Evolutionary conservation across 345 rosid genomes (phyloP).

Genomic region (Citrus reticulata): DNA sequence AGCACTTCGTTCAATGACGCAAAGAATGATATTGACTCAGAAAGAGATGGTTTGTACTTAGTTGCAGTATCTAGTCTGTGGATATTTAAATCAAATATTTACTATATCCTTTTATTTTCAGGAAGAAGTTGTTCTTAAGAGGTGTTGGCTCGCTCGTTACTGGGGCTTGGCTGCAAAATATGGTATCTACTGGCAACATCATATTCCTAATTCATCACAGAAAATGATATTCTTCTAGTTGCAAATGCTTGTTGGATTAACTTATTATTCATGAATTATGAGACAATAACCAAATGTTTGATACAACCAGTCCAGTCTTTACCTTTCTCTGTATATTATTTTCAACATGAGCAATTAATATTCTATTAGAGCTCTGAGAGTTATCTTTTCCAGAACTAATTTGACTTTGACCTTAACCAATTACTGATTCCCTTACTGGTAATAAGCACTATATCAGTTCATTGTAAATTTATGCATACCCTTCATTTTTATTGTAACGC

Average conservation of each 20-base stretch:
- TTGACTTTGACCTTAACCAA: not conserved
- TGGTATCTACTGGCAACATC: constrained; percentile 40
- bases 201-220: constrained; percentile 6
- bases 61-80: not conserved
- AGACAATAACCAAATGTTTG: not conserved
- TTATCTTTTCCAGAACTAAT: not conserved
- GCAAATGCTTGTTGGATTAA: not conserved
- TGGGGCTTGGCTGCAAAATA: constrained; percentile 96
- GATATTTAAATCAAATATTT: constrained; percentile 11
- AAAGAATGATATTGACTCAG: constrained; percentile 95
- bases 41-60: constrained; percentile 88
- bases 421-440: not conserved
- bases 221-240: not conserved
- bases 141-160: constrained; percentile 99
- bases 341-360: not conserved
- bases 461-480: constrained; percentile 3
- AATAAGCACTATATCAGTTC: not conserved
- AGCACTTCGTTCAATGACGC: constrained; percentile 79
- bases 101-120: constrained; percentile 35
- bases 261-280: constrained; percentile 2
- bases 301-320: not conserved
- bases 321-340: not conserved
- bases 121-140: constrained; percentile 99
- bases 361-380: not conserved
- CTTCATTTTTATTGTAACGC: not conserved